phyloP scores from a whole-genome alignment of 148 eudicot genomes.

The Amaranthus cruentus region DNA sequence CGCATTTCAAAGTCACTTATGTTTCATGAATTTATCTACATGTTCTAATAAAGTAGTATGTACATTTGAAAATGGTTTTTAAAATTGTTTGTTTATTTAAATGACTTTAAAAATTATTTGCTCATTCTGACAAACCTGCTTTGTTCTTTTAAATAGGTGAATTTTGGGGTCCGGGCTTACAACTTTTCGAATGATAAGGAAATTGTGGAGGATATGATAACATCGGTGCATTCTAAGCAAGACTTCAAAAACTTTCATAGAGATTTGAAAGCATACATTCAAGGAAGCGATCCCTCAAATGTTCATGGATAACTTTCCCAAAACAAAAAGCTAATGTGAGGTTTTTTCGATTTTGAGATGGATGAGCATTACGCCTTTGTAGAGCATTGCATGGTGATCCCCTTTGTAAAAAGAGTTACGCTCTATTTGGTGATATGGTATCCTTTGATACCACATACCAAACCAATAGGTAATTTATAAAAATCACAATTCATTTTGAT shows the following conservation, averaged over 20 bases:
- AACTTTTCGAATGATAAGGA: background rate
- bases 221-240: background rate
- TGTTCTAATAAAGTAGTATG: background rate
- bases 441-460: background rate
- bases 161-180: background rate
- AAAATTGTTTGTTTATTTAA: no score
- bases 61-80: no score
- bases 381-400: background rate
- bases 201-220: background rate
- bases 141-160: background rate
- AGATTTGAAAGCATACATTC: background rate
- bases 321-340: background rate
- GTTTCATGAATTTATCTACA: no score
- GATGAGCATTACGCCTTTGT: background rate
- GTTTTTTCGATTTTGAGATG: background rate
- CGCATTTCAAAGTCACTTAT: background rate
- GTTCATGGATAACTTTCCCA: background rate
- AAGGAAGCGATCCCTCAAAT: background rate
- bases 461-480: background rate
- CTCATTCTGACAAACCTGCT: no score
- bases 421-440: background rate
- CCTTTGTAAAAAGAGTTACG: slow-evolving; percentile 6
- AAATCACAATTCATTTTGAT: no score
- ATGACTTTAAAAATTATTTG: no score
- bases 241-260: background rate